Evolutionary conservation across 495 filamentous ascomycete species (phyloP).

Genomic region (Ascobolus immersus): DNA sequence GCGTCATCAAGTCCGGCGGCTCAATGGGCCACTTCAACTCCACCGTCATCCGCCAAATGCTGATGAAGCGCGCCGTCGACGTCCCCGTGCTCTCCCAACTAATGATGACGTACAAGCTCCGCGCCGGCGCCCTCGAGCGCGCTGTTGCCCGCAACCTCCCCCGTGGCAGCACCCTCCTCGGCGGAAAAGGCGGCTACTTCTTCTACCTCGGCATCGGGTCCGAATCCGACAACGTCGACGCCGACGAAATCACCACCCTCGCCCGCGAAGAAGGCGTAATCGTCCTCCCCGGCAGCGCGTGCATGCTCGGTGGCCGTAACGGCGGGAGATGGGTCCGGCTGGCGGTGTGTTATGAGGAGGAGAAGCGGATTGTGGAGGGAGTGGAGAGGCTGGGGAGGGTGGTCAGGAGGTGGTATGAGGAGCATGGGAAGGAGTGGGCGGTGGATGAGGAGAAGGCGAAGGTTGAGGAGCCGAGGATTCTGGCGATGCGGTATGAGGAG

Average conservation of each 20-base stretch:
- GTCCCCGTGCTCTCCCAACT: conserved; percentile 4
- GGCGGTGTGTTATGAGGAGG: conserved; percentile 10
- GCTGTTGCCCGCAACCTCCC: too few relatives aligned
- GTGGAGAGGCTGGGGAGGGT: conserved; percentile 11
- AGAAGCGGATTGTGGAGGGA: conserved; percentile 10
- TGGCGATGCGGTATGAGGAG: too few relatives aligned
- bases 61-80: conserved; percentile 6
- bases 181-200: neutral
- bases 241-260: conserved; percentile 7
- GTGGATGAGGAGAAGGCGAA: too few relatives aligned
- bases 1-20: conserved; percentile 13
- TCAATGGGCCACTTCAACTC: conserved; percentile 10
- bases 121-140: conserved; percentile 3
- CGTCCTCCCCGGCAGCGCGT: conserved; percentile 9
- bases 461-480: too few relatives aligned
- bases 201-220: neutral
- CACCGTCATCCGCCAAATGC: conserved; percentile 8
- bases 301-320: conserved; percentile 10
- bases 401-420: conserved; percentile 7
- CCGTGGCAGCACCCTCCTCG: too few relatives aligned
- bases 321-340: conserved; percentile 11
- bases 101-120: conserved; percentile 6
- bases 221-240: conserved; percentile 3
- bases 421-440: too few relatives aligned
- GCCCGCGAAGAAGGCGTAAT: conserved; percentile 6